These are phyloP conservation scores for Ramalina intermedia DNA, from an alignment of 495 filamentous ascomycete species.

Conservation along the genomic window DNA sequence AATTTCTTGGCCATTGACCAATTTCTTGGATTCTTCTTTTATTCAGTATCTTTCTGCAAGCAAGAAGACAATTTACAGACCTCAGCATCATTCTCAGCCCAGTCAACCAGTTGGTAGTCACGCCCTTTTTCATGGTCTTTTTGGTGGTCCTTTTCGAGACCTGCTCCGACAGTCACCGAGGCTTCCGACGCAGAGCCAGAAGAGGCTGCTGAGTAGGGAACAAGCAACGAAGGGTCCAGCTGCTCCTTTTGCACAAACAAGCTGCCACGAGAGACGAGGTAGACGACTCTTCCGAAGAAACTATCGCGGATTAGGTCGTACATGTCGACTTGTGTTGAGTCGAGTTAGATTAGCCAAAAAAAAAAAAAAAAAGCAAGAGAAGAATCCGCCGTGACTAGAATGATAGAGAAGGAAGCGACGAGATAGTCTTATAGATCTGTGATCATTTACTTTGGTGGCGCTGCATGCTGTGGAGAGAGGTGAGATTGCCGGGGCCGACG, in stretches of 20 bases:
- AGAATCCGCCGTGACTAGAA: background rate
- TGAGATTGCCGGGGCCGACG: background rate
- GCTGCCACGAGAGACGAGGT: background rate
- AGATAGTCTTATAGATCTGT: no score
- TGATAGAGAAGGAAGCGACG: background rate
- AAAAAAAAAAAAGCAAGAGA: background rate
- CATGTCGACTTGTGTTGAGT: background rate
- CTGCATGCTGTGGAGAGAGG: background rate
- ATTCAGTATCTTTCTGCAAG: no score
- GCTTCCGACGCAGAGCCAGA: no score
- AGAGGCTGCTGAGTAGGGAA: no score
- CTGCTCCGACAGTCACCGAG: no score
- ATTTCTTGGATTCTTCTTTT: conserved; percentile 22
- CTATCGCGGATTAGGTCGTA: conserved; percentile 2
- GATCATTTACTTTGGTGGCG: no score
- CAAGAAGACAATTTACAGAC: no score
- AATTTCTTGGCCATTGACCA: conserved; percentile 24
- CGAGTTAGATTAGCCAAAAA: background rate
- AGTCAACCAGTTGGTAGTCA: no score
- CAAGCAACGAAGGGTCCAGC: background rate
- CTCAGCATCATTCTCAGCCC: no score
- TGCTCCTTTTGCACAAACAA: background rate
- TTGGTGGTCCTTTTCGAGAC: no score
- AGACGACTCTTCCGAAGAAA: background rate
- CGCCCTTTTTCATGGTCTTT: no score